A percentile compares a stretch with the other conserved stretches of the same genome.
phyloP scores from a whole-genome alignment of 2,329 filamentous ascomycete species.

The Tympanopsis confertula region DNA sequence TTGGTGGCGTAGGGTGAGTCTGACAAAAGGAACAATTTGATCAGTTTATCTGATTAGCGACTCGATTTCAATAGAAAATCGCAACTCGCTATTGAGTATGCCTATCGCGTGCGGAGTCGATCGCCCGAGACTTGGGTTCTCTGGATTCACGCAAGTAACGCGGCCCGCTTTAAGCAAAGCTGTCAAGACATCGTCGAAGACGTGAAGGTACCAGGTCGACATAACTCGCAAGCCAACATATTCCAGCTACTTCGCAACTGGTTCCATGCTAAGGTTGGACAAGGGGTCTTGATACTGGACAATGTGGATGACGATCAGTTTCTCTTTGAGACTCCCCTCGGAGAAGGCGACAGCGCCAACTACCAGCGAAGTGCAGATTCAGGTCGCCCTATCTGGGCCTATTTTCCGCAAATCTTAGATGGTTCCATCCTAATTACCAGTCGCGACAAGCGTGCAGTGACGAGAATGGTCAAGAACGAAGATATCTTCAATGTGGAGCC shows the following conservation, averaged over 20 bases:
- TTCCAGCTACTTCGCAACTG: slow-evolving; percentile 9
- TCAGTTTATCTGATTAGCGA: too few relatives aligned
- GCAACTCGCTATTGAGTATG: background rate
- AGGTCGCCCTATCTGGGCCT: slow-evolving; percentile 6
- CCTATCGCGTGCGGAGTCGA: slow-evolving; percentile 4
- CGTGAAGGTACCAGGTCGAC: background rate
- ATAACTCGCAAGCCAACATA: slow-evolving; percentile 1
- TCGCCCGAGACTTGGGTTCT: slow-evolving; percentile 3
- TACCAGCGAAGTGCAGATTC: background rate
- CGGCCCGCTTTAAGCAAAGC: background rate
- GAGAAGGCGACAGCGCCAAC: background rate
- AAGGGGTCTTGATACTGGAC: slow-evolving; percentile 12
- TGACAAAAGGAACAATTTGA: background rate
- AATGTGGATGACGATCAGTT: slow-evolving; percentile 11
- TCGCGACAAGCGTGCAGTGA: slow-evolving; percentile 5
- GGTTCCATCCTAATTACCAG: slow-evolving; percentile 13
- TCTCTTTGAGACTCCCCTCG: slow-evolving; percentile 2
- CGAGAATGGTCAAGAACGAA: slow-evolving; percentile 8
- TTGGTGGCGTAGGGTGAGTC: slow-evolving; percentile 17
- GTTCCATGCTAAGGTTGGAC: slow-evolving; percentile 8
- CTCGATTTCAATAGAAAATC: too few relatives aligned
- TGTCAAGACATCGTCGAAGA: background rate
- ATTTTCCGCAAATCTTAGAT: slow-evolving; percentile 9
- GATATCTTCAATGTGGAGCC: slow-evolving; percentile 14
- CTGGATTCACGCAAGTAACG: background rate